Percentiles rank a stretch among this genome's conserved stretches.
These are phyloP conservation scores for Xanthoconium stramineum DNA, from an alignment of 768 basidiomycete species.

Conservation along the genomic window DNA sequence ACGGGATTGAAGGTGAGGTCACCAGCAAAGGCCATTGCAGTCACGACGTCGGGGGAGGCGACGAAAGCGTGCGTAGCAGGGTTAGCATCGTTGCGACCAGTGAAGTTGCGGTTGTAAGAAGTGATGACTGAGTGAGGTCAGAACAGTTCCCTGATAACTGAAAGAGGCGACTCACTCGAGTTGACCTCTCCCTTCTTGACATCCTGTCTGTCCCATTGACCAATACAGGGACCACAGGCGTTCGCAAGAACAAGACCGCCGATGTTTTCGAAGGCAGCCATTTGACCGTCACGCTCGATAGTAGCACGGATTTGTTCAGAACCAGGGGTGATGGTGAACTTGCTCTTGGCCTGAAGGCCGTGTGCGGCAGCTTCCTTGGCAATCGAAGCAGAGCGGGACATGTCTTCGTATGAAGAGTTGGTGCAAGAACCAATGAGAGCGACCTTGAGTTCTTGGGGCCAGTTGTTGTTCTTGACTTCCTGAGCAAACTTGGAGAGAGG, in stretches of 20 bases:
- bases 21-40: constrained; percentile 95
- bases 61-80: constrained; percentile 98
- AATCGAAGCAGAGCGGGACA: constrained; percentile 96
- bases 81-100: constrained; percentile 99
- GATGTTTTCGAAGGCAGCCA: constrained; percentile 78
- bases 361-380: constrained; percentile 84
- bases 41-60: constrained; percentile 91
- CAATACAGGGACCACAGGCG: constrained; percentile 98
- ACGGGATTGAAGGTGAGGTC: constrained; percentile 95
- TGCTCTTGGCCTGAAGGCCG: constrained; percentile 85
- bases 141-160: neutral
- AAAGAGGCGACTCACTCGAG: constrained; percentile 66
- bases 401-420: constrained; percentile 99
- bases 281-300: constrained; percentile 93
- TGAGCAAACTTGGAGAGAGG: constrained; percentile 94
- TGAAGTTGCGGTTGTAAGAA: constrained; percentile 99
- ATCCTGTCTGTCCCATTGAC: constrained; percentile 97
- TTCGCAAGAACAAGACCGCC: constrained; percentile 96
- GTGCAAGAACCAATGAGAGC: constrained; percentile 99
- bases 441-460: constrained; percentile 97
- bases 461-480: constrained; percentile 90
- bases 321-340: constrained; percentile 98
- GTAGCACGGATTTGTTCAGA: constrained; percentile 98
- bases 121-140: constrained; percentile 70
- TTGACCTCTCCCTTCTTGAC: constrained; percentile 96